These are phyloP conservation scores for Fusarium sp. DNA, from an alignment of 2,329 filamentous ascomycete species.

Conservation along the genomic window DNA sequence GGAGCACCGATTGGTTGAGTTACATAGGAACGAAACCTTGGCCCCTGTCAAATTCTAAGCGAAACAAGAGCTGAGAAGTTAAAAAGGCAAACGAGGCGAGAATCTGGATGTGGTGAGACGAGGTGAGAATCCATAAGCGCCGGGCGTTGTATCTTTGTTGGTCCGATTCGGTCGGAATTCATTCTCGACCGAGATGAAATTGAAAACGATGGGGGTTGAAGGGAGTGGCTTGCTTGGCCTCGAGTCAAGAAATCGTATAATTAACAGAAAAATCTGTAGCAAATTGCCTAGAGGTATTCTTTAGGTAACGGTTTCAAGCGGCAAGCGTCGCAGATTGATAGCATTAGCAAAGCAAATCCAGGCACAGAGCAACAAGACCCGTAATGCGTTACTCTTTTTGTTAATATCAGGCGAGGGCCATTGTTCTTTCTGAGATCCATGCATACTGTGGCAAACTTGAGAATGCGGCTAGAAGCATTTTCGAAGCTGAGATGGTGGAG, in stretches of 20 bases:
- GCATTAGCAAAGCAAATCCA: constrained; percentile 27
- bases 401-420: constrained; percentile 29
- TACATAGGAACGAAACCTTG: not conserved
- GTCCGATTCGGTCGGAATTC: constrained; percentile 18
- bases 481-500: constrained; percentile 30
- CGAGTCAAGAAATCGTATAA: not conserved
- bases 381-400: constrained; percentile 26
- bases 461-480: constrained; percentile 36
- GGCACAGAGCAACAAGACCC: constrained; percentile 21
- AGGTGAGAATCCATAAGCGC: constrained; percentile 3
- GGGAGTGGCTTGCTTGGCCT: not conserved
- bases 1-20: constrained; percentile 32
- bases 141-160: constrained; percentile 12
- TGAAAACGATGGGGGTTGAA: not conserved
- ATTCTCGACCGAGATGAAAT: constrained; percentile 19
- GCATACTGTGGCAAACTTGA: constrained; percentile 34
- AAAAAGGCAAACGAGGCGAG: constrained; percentile 7
- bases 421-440: constrained; percentile 18
- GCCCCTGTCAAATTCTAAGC: constrained; percentile 26
- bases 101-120: constrained; percentile 3
- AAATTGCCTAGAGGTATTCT: constrained; percentile 2
- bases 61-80: constrained; percentile 19
- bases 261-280: not conserved
- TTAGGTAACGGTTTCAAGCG: constrained; percentile 30
- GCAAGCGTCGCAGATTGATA: constrained; percentile 29